Percentiles rank a stretch among this genome's conserved stretches.
Conservation (phyloP, 140 eudicot species). For the Cichorium intybus region DNA sequence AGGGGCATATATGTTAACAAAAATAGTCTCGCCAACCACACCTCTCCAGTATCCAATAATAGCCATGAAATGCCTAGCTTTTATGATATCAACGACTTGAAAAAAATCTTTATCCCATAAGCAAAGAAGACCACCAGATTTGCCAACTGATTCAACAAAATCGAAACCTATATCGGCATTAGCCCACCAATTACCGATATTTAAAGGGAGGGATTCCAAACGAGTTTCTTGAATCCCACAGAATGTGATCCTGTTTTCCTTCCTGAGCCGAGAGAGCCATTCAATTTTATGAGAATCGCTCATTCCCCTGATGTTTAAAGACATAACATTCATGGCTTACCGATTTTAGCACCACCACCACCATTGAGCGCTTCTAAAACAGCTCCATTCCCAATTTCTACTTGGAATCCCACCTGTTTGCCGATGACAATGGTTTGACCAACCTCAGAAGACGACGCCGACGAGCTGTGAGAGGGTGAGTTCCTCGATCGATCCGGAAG, state of each 20-base stretch:
- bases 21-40: too few species aligned
- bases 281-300: background rate
- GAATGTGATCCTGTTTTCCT: too few species aligned
- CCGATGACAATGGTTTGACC: background rate
- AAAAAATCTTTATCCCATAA: too few species aligned
- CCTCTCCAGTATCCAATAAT: too few species aligned
- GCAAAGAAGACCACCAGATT: too few species aligned
- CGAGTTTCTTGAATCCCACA: too few species aligned
- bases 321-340: background rate
- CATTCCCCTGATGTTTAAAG: background rate
- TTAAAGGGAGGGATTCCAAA: background rate
- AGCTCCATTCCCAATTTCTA: background rate
- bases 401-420: background rate
- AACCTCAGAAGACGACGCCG: background rate
- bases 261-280: background rate
- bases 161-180: too few species aligned
- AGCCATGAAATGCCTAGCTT: too few species aligned
- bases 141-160: too few species aligned
- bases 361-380: background rate
- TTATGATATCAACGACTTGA: too few species aligned
- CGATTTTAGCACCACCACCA: background rate
- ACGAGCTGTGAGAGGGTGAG: background rate
- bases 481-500: accelerated
- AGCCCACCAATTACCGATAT: too few species aligned
- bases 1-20: too few species aligned